Evolutionary conservation across 2,329 filamentous ascomycete species (phyloP).

Genomic region (Ploettnerulaceae sp.): DNA sequence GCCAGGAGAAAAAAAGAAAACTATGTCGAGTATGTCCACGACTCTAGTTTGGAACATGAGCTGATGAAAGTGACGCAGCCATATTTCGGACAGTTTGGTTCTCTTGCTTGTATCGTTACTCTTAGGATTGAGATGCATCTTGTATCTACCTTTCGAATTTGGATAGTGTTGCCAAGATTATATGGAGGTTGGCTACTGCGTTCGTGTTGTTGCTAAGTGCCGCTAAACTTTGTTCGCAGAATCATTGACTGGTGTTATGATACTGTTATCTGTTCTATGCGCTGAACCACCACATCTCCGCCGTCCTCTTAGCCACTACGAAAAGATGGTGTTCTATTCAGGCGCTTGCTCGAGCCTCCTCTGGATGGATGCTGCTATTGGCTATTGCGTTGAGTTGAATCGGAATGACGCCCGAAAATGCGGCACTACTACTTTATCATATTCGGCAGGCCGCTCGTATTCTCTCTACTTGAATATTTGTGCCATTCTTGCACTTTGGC

Average conservation of each 20-base stretch:
- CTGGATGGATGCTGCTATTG: constrained; percentile 67
- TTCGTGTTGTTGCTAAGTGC: not conserved
- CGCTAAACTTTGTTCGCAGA: constrained; percentile 18
- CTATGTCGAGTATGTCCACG: constrained; percentile 32
- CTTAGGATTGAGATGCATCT: constrained; percentile 54
- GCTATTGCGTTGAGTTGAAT: constrained; percentile 54
- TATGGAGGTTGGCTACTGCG: constrained; percentile 39
- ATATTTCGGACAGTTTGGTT: constrained; percentile 50
- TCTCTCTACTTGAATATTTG: constrained; percentile 48
- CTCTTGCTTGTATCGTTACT: constrained; percentile 46
- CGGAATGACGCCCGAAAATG: constrained; percentile 46
- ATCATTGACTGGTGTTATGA: constrained; percentile 64
- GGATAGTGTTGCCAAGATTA: constrained; percentile 54
- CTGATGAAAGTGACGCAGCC: constrained; percentile 20
- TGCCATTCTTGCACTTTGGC: constrained; percentile 18
- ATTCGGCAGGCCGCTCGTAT: constrained; percentile 64
- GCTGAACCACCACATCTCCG: constrained; percentile 58
- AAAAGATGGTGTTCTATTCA: constrained; percentile 66
- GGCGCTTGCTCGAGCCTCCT: constrained; percentile 60
- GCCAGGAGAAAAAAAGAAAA: constrained; percentile 32
- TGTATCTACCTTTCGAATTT: constrained; percentile 60
- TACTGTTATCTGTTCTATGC: constrained; percentile 66
- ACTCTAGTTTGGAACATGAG: not conserved
- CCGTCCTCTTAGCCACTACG: constrained; percentile 55
- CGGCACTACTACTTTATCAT: constrained; percentile 64